These are phyloP conservation scores for Lactarius trivialis DNA, from an alignment of 768 basidiomycete species.

Conservation along the genomic window DNA sequence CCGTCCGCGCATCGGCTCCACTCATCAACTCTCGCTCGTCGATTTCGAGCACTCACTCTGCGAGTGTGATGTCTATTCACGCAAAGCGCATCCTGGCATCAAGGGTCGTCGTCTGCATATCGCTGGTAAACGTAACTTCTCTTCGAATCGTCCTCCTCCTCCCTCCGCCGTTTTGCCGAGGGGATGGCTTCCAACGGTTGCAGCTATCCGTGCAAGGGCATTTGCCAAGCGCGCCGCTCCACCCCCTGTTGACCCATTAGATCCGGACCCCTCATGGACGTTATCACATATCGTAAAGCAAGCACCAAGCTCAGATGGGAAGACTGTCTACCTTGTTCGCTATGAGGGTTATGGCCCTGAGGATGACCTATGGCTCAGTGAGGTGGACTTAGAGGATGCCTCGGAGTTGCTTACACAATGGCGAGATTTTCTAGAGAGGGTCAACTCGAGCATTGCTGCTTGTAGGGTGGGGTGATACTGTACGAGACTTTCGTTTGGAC, in stretches of 20 bases:
- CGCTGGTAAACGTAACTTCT: slow-evolving; percentile 21
- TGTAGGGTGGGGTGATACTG: neutral
- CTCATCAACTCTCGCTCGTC: slow-evolving; percentile 44
- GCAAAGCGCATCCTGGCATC: slow-evolving; percentile 45
- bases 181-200: slow-evolving; percentile 22
- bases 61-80: slow-evolving; percentile 73
- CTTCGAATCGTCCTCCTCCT: slow-evolving; percentile 22
- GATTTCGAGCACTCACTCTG: slow-evolving; percentile 78
- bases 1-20: slow-evolving; percentile 26
- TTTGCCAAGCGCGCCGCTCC: slow-evolving; percentile 14
- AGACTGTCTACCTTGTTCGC: slow-evolving; percentile 26
- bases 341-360: slow-evolving; percentile 29
- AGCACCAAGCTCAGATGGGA: slow-evolving; percentile 12
- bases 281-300: slow-evolving; percentile 31
- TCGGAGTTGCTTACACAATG: slow-evolving; percentile 25
- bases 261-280: slow-evolving; percentile 25
- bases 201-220: slow-evolving; percentile 11
- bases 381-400: slow-evolving; percentile 25
- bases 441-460: slow-evolving; percentile 13
- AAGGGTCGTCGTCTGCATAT: slow-evolving; percentile 35
- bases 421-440: slow-evolving; percentile 21
- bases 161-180: slow-evolving; percentile 27
- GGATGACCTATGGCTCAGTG: slow-evolving; percentile 27
- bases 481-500: too few species aligned
- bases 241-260: slow-evolving; percentile 21